Conservation (phyloP, 495 filamentous ascomycete species). For the Pyrenula aspistea region DNA sequence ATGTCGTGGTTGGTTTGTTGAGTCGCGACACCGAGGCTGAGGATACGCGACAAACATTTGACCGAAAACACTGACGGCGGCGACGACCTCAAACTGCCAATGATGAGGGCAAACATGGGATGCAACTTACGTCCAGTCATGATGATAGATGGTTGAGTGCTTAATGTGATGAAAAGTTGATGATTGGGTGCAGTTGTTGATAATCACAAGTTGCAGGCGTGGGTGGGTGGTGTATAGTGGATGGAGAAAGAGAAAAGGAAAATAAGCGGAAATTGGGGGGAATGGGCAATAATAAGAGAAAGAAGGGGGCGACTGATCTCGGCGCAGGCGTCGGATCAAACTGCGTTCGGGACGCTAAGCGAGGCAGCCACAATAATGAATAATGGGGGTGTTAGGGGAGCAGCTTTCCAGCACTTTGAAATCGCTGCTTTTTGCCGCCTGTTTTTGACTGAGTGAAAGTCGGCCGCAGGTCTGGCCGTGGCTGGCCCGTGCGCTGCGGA, state of each 20-base stretch:
- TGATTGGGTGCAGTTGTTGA: conserved; percentile 13
- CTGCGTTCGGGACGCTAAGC: not conserved
- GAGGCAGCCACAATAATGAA: not conserved
- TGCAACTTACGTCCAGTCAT: conserved; percentile 93
- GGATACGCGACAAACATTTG: conserved; percentile 15
- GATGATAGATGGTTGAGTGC: conserved; percentile 25
- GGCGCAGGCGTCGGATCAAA: not conserved
- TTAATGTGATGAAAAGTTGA: conserved; percentile 18
- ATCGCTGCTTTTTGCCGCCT: not conserved
- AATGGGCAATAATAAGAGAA: not conserved
- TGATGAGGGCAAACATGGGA: conserved; percentile 3
- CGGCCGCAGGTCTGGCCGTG: not conserved
- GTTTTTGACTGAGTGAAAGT: not conserved
- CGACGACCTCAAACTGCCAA: conserved; percentile 4
- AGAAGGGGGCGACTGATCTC: not conserved
- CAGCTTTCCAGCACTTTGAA: not conserved
- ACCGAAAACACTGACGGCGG: conserved; percentile 9
- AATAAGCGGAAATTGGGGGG: conserved; percentile 9
- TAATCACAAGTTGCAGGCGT: conserved; percentile 12
- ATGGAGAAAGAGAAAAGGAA: conserved; percentile 13
- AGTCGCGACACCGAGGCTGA: conserved; percentile 8
- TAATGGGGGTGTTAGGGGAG: not conserved
- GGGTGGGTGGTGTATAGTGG: conserved; percentile 13
- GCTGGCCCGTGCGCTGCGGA: not conserved
- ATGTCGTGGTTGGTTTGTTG: not conserved